Percentiles rank a stretch among this genome's conserved stretches.
These are phyloP conservation scores for Poteriospumella lacustris DNA, from an alignment of 108 stramenopile species.

Conservation along the genomic window DNA sequence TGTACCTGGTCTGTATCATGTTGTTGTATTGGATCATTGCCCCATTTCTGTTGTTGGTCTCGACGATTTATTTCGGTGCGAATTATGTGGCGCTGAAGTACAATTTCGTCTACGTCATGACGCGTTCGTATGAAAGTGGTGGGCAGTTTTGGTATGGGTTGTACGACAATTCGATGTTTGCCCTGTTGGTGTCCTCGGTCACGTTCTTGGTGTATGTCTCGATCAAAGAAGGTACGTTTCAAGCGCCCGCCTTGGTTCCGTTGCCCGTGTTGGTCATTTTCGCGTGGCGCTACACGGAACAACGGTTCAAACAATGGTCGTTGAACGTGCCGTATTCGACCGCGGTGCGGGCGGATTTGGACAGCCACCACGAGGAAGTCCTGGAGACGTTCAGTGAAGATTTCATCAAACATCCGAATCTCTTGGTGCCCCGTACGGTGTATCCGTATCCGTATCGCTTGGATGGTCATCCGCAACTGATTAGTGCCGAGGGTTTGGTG, in stretches of 20 bases:
- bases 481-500: no score
- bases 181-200: background rate
- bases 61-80: background rate
- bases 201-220: conserved; percentile 1
- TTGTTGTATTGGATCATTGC: conserved; percentile 23
- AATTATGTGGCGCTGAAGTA: background rate
- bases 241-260: background rate
- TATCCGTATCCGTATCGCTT: background rate
- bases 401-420: background rate
- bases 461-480: background rate
- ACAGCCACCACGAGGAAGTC: background rate
- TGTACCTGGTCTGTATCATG: background rate
- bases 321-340: background rate
- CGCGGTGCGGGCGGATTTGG: background rate
- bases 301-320: background rate
- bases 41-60: background rate
- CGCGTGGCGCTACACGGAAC: background rate
- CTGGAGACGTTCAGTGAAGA: background rate
- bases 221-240: background rate
- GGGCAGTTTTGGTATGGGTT: conserved; percentile 28
- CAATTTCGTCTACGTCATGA: background rate
- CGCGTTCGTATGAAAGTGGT: conserved; percentile 13
- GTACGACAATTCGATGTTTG: background rate
- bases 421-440: background rate
- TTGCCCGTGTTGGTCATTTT: background rate